Conservation (phyloP, 805 yeast species). For the Ascoidea asiatica region DNA sequence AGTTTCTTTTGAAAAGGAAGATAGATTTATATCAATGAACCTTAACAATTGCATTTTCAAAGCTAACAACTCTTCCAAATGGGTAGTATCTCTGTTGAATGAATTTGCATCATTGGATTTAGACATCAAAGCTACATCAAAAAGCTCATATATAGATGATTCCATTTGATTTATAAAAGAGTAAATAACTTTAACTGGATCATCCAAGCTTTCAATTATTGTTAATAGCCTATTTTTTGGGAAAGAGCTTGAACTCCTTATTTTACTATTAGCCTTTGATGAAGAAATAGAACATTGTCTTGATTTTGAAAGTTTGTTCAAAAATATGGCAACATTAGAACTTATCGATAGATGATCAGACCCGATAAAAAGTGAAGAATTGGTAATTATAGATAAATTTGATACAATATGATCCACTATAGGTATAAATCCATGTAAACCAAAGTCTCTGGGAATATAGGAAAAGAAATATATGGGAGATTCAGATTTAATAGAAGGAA, state of each 20-base stretch:
- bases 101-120: background rate
- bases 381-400: constrained; percentile 59
- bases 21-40: constrained; percentile 39
- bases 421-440: constrained; percentile 47
- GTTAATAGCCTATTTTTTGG: constrained; percentile 51
- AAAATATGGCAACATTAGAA: constrained; percentile 33
- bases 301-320: constrained; percentile 35
- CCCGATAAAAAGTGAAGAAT: constrained; percentile 65
- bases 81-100: constrained; percentile 5
- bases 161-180: constrained; percentile 61
- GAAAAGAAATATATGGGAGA: constrained; percentile 24
- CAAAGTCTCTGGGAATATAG: constrained; percentile 15
- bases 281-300: constrained; percentile 28
- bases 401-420: constrained; percentile 63
- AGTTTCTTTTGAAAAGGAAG: constrained; percentile 25
- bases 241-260: constrained; percentile 19
- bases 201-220: constrained; percentile 63
- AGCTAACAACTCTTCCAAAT: constrained; percentile 26
- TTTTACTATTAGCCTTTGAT: constrained; percentile 13
- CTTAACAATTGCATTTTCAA: constrained; percentile 46
- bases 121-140: constrained; percentile 5
- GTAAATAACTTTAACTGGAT: constrained; percentile 58
- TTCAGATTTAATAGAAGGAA: constrained; percentile 1
- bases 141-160: constrained; percentile 16
- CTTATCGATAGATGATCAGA: constrained; percentile 38